Base-by-base conservation (phyloP, 306 rosid species). In the Cicer pinnatifidum region DNA sequence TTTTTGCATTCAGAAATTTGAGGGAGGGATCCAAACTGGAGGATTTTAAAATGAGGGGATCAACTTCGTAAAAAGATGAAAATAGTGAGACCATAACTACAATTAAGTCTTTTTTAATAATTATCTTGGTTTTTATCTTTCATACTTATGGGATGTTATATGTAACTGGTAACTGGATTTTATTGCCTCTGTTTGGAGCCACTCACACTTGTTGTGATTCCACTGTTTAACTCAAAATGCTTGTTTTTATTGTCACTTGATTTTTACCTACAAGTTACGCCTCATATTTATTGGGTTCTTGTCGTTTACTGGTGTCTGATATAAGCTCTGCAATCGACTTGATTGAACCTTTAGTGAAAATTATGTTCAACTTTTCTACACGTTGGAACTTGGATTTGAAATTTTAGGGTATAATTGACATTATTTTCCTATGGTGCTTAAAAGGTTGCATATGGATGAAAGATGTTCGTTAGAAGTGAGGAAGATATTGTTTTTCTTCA, bases 371-470 rank as follows among this genome's bases (percentile, higher is more conserved):
- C 43, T 11, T 79, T 12, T 58, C 13, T 73, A 50, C 33, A 77
- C 9, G 13, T 48, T 71, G 66, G 62, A 61, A 75, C 39, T 51
- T 77, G 62, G 72, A 46, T 51, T 11, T 41, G 40, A 71, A 66
- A 68, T 69, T 54, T 43, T 40, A 51, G 61, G 65, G 37, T 77
- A 59, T 80, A 72, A 71, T 67, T 67, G 53, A 69, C 35, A 72
- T 58, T 67, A 1, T 75, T 68, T 78, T 69, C 4, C 9, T 12
- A 28, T 40, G 47, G 57, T 72, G 66, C 64, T 46, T 81, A 48
- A 50, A 78, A 84, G 89, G 80, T 79, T 76, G 75, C 48, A 58
- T 70, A 46, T 43, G 19, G 73, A 63, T 73, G 65, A 57, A 71
- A 75, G 53, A 3, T 77, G 75, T 72, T 79, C 9, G 37, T 54